phyloP scores from a whole-genome alignment of 192 early-diverging fungal genomes.

The Linnemannia zychae region DNA sequence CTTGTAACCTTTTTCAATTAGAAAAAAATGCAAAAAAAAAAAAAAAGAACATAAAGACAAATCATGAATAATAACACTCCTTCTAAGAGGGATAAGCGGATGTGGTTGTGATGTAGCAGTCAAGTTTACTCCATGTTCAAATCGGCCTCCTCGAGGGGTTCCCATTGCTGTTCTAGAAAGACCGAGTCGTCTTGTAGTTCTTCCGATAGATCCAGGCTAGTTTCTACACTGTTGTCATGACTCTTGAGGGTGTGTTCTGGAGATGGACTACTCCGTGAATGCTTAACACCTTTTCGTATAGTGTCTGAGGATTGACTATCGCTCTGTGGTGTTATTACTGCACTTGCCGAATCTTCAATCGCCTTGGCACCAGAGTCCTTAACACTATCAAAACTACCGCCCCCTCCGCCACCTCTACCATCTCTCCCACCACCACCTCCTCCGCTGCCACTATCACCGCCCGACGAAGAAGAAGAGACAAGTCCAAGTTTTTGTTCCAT shows the following conservation, averaged over 20 bases:
- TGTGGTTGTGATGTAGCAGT: not conserved
- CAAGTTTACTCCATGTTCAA: not conserved
- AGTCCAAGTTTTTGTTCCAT: constrained; percentile 42
- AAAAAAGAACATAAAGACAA: not conserved
- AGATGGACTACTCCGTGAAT: not conserved
- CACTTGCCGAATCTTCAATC: too few species aligned
- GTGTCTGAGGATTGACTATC: too few species aligned
- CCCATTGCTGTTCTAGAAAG: not conserved
- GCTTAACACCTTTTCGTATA: not conserved
- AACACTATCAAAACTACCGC: too few species aligned
- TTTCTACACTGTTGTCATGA: not conserved
- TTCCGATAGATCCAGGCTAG: not conserved
- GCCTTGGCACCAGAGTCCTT: too few species aligned
- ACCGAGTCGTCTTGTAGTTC: not conserved
- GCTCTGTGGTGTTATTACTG: too few species aligned
- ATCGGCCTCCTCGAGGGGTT: not conserved
- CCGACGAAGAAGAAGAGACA: not conserved
- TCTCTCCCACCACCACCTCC: too few species aligned
- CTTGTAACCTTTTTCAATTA: not conserved
- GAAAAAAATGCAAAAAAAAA: not conserved
- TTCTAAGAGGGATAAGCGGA: not conserved
- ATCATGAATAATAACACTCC: not conserved
- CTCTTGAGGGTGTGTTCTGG: not conserved
- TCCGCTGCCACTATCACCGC: not conserved
- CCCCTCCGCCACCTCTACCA: too few species aligned